Percentiles rank a stretch among this genome's conserved stretches.
Conservation (phyloP, 495 filamentous ascomycete species). For the Hypoxylon fragiforme region DNA sequence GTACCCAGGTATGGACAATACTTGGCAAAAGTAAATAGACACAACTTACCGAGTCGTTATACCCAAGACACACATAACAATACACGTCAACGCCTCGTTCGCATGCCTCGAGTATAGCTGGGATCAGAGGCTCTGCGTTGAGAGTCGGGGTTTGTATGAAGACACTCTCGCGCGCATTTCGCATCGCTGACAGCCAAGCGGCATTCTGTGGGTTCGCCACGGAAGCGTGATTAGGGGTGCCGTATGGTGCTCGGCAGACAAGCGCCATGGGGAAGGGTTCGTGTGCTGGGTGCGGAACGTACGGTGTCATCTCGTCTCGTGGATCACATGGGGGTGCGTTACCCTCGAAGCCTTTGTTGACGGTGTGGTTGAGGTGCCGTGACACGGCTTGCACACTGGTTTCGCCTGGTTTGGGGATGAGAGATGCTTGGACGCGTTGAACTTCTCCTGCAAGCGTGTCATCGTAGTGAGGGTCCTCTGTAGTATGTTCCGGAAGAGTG, state of each 20-base stretch:
- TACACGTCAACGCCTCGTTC: constrained; percentile 66
- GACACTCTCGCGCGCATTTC: constrained; percentile 61
- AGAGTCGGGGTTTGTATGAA: constrained; percentile 79
- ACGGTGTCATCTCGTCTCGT: constrained; percentile 62
- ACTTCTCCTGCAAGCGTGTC: constrained; percentile 60
- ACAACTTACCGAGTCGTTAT: constrained; percentile 65
- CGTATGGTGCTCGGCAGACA: constrained; percentile 68
- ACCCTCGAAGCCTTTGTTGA: constrained; percentile 54
- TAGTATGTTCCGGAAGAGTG: constrained; percentile 56
- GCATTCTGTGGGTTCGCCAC: constrained; percentile 68
- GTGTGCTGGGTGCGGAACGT: constrained; percentile 56
- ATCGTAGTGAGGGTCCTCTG: constrained; percentile 66
- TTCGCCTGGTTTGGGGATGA: constrained; percentile 55
- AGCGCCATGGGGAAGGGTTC: constrained; percentile 70
- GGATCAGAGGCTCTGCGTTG: constrained; percentile 68
- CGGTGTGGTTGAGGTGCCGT: constrained; percentile 66
- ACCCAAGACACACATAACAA: constrained; percentile 73
- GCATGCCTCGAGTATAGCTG: constrained; percentile 56
- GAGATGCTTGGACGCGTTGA: constrained; percentile 56
- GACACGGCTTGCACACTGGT: constrained; percentile 59
- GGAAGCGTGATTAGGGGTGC: constrained; percentile 60
- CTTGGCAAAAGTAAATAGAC: neutral
- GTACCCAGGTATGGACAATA: no score
- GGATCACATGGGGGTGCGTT: constrained; percentile 57
- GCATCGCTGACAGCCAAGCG: constrained; percentile 65